Base-by-base conservation (phyloP, 352 stramenopile species). In the Thalassiosira sp. region DNA sequence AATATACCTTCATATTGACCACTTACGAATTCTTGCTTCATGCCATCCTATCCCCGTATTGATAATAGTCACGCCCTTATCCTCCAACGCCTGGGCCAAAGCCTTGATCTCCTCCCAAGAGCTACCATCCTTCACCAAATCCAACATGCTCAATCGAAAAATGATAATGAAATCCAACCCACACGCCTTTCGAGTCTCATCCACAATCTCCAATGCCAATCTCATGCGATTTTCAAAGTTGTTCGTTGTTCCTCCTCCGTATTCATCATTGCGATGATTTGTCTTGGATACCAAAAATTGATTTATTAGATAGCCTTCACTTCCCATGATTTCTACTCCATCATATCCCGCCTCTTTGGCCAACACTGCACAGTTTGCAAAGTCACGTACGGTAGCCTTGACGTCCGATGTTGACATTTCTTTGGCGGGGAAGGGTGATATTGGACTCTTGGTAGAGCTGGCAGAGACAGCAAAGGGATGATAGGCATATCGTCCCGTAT, bases 41-140 rank as follows among this genome's bases (percentile, higher is more conserved):
- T 99, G 96, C 96, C 96, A 99, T 28, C 96, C 96, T 76, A 99
- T 99, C 20, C 96, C 96, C 35, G 96, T 99, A 90, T 99, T 99
- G 48, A 99, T 96, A 75, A 99, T 97, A 18, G 91, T 97, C 5
- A 93, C 95, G 20, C 96, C 96, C 1, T 95, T 95, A 24, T 89
- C 89, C 76, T 98, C 93, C 53, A 99, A 93, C 20, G 86, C 74
- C 71, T 96, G 89, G 5, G 96, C 96, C 43, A 99, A 88, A 51
- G 89, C 67, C 13, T 97, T 91, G 53, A 97, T 95, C 70, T 92
- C 87, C 6, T 97, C 94, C 91, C 92, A 96, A 18, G 79, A 86
- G 58, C 89, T 92, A 16, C 91, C 92, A 64, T 90, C 79, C 20
- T 97, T 91, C 0, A 99, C 93, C 31, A 99, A 81, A 88, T 99